Conservation (phyloP, 2,329 filamentous ascomycete species). For the Podosphaera xanthii region DNA sequence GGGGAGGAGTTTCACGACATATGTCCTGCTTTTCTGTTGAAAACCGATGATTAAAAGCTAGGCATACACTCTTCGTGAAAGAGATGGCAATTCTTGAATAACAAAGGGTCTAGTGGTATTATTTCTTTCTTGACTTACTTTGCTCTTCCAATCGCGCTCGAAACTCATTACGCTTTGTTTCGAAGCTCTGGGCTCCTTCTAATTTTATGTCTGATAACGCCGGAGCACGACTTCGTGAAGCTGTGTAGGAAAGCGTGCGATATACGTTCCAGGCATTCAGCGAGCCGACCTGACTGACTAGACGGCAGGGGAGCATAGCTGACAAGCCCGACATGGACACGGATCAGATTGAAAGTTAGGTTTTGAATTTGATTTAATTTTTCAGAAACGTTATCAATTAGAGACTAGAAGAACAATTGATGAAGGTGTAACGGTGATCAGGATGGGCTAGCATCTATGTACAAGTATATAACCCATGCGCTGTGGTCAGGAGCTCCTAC, state of each 20-base stretch:
- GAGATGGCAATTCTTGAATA: slow-evolving; percentile 10
- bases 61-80: slow-evolving; percentile 15
- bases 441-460: too few species aligned
- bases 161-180: slow-evolving; percentile 64
- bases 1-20: slow-evolving; percentile 15
- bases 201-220: slow-evolving; percentile 67
- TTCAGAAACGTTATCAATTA: not conserved
- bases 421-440: too few species aligned
- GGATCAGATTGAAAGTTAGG: not conserved
- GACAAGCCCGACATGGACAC: too few species aligned
- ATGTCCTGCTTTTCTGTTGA: too few species aligned
- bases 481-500: too few species aligned
- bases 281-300: too few species aligned
- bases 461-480: too few species aligned
- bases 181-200: slow-evolving; percentile 52
- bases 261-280: too few species aligned
- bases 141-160: slow-evolving; percentile 57
- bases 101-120: too few species aligned
- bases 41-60: too few species aligned
- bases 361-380: not conserved
- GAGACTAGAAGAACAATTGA: too few species aligned
- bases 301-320: too few species aligned
- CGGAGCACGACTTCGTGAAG: slow-evolving; percentile 40
- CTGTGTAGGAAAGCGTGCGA: slow-evolving; percentile 9
- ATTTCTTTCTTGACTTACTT: slow-evolving; percentile 78